These are phyloP conservation scores for Entomortierella beljakovae DNA, from an alignment of 192 early-diverging fungal species.

Conservation along the genomic window DNA sequence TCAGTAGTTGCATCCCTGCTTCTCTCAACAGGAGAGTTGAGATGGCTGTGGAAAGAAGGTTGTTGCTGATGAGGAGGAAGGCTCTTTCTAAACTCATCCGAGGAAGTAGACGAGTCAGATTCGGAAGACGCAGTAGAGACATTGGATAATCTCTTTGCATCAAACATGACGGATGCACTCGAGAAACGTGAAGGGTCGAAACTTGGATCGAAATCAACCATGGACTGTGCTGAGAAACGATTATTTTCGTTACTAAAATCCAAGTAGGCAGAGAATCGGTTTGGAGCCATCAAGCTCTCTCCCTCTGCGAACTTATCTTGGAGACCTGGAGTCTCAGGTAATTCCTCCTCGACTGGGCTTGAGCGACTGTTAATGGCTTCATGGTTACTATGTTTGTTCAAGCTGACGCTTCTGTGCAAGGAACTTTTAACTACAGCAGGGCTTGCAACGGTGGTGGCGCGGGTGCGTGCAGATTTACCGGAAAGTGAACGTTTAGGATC, in stretches of 20 bases:
- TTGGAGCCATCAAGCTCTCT: slow-evolving; percentile 25
- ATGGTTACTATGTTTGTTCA: slow-evolving; percentile 26
- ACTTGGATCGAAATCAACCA: slow-evolving; percentile 10
- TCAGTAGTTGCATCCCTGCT: slow-evolving; percentile 1
- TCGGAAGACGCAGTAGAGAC: too few relatives aligned
- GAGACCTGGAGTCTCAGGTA: not conserved
- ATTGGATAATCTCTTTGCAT: slow-evolving; percentile 39
- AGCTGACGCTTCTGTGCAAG: slow-evolving; percentile 39
- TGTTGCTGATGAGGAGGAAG: slow-evolving; percentile 41
- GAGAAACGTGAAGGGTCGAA: slow-evolving; percentile 41
- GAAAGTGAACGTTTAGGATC: slow-evolving; percentile 17
- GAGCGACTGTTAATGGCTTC: slow-evolving; percentile 18
- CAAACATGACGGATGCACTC: slow-evolving; percentile 39
- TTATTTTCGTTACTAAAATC: slow-evolving; percentile 32
- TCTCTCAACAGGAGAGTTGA: slow-evolving; percentile 15
- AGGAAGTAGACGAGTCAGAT: too few relatives aligned
- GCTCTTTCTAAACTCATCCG: slow-evolving; percentile 31
- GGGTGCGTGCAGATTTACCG: not conserved
- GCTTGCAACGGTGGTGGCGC: slow-evolving; percentile 7
- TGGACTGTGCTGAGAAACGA: slow-evolving; percentile 16
- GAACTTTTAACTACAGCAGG: slow-evolving; percentile 27
- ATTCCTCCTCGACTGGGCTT: slow-evolving; percentile 13
- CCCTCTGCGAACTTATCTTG: slow-evolving; percentile 19
- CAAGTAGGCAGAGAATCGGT: slow-evolving; percentile 42
- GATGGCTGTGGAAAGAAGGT: slow-evolving; percentile 46